Evolutionary conservation across 2,329 filamentous ascomycete genomes (phyloP), one percentile per base, ranked within the genome.

Genomic region (Onygena corvina): DNA sequence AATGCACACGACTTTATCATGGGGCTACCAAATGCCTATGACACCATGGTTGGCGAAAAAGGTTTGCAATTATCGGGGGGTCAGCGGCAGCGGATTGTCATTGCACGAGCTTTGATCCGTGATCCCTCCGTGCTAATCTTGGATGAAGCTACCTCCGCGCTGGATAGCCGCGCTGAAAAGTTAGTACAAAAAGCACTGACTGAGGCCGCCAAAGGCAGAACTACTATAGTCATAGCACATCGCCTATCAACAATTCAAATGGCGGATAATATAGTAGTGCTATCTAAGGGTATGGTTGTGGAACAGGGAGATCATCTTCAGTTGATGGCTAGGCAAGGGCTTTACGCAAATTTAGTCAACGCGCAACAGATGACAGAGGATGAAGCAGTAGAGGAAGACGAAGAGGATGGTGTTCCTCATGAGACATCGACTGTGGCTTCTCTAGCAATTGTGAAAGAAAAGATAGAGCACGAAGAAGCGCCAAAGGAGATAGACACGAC

Each of bases 81-180:
- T 4, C 92, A 98, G 67, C 96, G 96, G 69, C 92, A 96, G 67
- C 83, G 92, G 52, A 96, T 98, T 86, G 93, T 85, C 8, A 90
- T 92, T 62, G 84, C 86, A 2, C 73, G 84, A 55, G 84, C 84
- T 27, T 76, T 90, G 47, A 82, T 92, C 18, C 85, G 81, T 3
- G 80, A 90, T 57, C 86, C 86, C 0, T 86, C 84, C 69, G 73
- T 93, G 59, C 74, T 93, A 1, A 75, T 94, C 0, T 78, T 94
- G 2, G 86, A 94, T 55, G 87, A 94, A 64, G 86, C 87, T 2
- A 93, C 86, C 0, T 85, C 81, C 31, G 84, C 84, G 6, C 74
- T 93, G 0, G 87, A 93, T 60, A 88, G 86, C 11, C 84, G 85
- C 59, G 86, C 83, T 1, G 86, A 93, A 65, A 84, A 83, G 47